Evolutionary conservation across 495 filamentous ascomycete species (phyloP).

Genomic region (Hypoxylon fragiforme): DNA sequence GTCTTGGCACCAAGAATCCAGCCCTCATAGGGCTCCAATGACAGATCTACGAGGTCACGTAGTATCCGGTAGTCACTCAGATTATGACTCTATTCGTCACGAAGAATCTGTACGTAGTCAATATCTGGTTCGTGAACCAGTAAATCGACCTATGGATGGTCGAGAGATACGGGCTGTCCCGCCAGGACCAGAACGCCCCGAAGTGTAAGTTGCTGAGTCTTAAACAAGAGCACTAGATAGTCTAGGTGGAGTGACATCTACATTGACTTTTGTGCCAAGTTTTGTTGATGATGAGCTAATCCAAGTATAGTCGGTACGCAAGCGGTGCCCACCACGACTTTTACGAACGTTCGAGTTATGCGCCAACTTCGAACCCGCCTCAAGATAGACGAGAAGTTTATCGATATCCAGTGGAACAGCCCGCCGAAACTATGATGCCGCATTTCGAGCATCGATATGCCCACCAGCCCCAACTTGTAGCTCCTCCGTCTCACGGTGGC

Average conservation of each 20-base stretch:
- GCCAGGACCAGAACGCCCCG: slow-evolving; percentile 3
- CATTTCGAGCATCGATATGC: slow-evolving; percentile 15
- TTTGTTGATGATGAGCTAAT: slow-evolving; percentile 6
- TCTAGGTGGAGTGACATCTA: no score
- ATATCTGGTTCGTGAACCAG: slow-evolving; percentile 2
- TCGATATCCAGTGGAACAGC: background rate
- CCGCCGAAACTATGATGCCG: background rate
- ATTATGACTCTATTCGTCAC: slow-evolving; percentile 2
- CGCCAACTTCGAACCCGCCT: background rate
- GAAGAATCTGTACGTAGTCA: slow-evolving; percentile 11
- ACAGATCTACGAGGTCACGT: background rate
- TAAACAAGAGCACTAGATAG: background rate
- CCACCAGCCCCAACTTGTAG: slow-evolving; percentile 14
- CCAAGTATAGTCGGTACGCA: slow-evolving; percentile 7
- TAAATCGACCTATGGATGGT: slow-evolving; percentile 8
- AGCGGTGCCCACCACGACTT: background rate
- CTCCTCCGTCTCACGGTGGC: slow-evolving; percentile 14
- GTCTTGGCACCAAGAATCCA: slow-evolving; percentile 13
- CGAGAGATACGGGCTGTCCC: slow-evolving; percentile 6
- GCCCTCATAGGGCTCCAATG: background rate
- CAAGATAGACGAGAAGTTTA: slow-evolving; percentile 7
- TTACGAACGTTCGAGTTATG: background rate
- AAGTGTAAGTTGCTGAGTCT: slow-evolving; percentile 16
- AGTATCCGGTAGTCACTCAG: background rate
- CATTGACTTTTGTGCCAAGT: no score